Evolutionary conservation across 768 basidiomycete genomes (phyloP), one percentile per base, ranked within the genome.

Genomic region (Tricholoma matsutake): DNA sequence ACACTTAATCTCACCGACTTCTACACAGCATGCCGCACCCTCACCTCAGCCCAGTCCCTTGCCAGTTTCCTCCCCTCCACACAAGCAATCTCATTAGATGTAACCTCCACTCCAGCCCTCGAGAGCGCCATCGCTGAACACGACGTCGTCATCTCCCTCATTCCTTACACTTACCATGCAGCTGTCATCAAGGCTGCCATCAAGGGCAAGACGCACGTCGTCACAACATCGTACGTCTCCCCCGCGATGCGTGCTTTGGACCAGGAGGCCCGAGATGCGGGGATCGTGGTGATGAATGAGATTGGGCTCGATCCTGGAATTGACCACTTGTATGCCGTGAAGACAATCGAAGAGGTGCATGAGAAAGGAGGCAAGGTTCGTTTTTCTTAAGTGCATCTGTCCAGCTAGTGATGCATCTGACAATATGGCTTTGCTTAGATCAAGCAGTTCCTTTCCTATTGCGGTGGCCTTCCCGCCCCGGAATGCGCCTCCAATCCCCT

Each of bases 261-360:
- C 63, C 83, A 81, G 53, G 87, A 84, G 54, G 91, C 83, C 58
- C 90, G 89, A 77, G 84, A 86, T 59, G 95, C 96, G 1, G 96
- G 95, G 5, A 93, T 98, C 68, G 81, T 94, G 56, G 92, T 98
- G 64, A 81, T 98, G 83, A 99, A 99, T 76, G 97, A 99, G 79
- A 92, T 99, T 68, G 97, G 97, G 55, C 83, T 99, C 45, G 96
- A 98, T 75, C 95, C 95, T 53, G 95, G 95, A 70, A 92, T 96
- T 62, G 93, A 96, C 73, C 93, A 96, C 73, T 75, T 97, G 62
- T 96, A 95, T 73, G 95, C 95, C 31, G 79, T 97, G 75, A 96
- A 96, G 83, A 93, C 88, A 22, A 93, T 99, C 65, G 84, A 85
- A 56, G 96, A 98, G 73, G 92, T 98, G 4, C 95, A 99, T 72